These are phyloP conservation scores for Elsinoe perseae DNA, from an alignment of 2,329 filamentous ascomycete species.

Conservation along the genomic window DNA sequence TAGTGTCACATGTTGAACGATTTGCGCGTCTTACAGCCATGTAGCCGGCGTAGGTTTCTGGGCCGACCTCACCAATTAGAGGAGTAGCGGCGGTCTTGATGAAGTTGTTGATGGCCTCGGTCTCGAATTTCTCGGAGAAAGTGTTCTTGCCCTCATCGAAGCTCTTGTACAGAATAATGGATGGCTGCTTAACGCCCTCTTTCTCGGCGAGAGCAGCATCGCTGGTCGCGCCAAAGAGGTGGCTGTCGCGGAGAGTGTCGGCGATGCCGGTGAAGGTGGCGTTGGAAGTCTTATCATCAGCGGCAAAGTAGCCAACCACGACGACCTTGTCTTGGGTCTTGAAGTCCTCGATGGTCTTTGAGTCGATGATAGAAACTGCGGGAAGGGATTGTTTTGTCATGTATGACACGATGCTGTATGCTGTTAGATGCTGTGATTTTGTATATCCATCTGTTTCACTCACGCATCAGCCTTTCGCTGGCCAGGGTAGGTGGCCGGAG, in stretches of 20 bases:
- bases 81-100: constrained; percentile 79
- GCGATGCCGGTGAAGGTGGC: constrained; percentile 74
- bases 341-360: constrained; percentile 85
- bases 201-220: constrained; percentile 79
- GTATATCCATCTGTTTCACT: constrained; percentile 25
- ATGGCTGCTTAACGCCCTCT: constrained; percentile 79
- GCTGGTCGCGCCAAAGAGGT: constrained; percentile 82
- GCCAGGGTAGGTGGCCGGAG: constrained; percentile 73
- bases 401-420: constrained; percentile 61
- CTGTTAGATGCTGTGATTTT: not conserved
- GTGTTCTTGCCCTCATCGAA: constrained; percentile 94
- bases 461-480: constrained; percentile 75
- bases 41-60: constrained; percentile 92
- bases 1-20: not conserved
- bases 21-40: constrained; percentile 58
- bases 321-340: constrained; percentile 98
- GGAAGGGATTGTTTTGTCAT: constrained; percentile 98
- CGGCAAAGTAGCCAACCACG: constrained; percentile 76
- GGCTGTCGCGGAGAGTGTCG: constrained; percentile 72
- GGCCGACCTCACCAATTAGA: constrained; percentile 89
- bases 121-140: constrained; percentile 74
- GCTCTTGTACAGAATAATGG: constrained; percentile 89
- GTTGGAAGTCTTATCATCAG: constrained; percentile 75
- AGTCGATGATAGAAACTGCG: constrained; percentile 73
- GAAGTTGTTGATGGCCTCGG: constrained; percentile 72